Conservation (phyloP, 2,329 filamentous ascomycete genomes). For the Grosmannia serpens region DNA sequence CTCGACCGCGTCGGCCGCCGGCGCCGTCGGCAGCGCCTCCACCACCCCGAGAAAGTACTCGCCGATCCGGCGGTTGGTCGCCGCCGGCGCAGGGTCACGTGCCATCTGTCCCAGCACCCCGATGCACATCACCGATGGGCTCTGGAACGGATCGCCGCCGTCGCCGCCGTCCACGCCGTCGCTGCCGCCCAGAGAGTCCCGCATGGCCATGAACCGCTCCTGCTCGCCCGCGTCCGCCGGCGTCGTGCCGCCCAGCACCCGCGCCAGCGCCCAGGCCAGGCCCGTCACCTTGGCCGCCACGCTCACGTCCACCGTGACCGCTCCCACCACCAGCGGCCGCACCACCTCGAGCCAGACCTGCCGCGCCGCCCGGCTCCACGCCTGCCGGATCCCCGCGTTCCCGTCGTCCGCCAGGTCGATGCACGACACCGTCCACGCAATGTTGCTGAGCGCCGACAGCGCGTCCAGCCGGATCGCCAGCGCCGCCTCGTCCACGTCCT, state of each 20-base stretch:
- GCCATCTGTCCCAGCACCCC: constrained; percentile 55
- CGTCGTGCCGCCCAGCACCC: constrained; percentile 37
- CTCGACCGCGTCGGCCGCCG: constrained; percentile 49
- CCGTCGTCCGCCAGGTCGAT: constrained; percentile 45
- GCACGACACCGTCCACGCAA: constrained; percentile 54
- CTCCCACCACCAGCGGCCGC: constrained; percentile 44
- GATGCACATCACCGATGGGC: constrained; percentile 53
- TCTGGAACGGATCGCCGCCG: constrained; percentile 43
- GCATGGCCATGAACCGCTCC: constrained; percentile 52
- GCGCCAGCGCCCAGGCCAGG: constrained; percentile 53
- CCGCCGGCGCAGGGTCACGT: constrained; percentile 37
- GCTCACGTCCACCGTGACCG: constrained; percentile 27
- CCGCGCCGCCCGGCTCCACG: constrained; percentile 42
- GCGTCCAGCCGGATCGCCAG: constrained; percentile 39
- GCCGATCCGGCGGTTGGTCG: constrained; percentile 50
- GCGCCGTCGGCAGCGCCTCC: constrained; percentile 34
- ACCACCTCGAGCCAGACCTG: constrained; percentile 48
- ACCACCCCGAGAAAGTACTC: constrained; percentile 49
- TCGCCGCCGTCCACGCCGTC: constrained; percentile 17
- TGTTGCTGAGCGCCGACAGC: constrained; percentile 52
- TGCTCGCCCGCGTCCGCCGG: constrained; percentile 43
- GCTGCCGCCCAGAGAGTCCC: constrained; percentile 34
- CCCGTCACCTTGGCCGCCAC: constrained; percentile 27
- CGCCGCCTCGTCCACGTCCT: constrained; percentile 23
- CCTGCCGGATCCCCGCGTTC: constrained; percentile 37